Base-by-base conservation (phyloP, 2,329 filamentous ascomycete genomes). In the Colletotrichum destructivum region DNA sequence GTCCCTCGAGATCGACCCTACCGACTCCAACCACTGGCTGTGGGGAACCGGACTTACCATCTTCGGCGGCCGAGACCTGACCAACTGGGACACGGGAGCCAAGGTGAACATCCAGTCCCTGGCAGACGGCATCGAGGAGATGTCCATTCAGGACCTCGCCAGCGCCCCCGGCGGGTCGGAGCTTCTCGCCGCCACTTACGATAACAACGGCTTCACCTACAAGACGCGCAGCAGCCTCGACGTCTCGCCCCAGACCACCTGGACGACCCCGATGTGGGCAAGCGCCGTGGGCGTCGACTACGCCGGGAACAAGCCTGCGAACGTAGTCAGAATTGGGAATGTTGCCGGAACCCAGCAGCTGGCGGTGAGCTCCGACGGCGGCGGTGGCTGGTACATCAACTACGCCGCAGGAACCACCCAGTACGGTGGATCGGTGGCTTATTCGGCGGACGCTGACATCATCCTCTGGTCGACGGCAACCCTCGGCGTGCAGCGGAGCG, bases 11-110 rank as follows among this genome's bases (percentile, higher is more conserved):
- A 90, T 91, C 54, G 82, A 90, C 75, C 89, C 89, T 0, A 83
- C 85, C 23, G 88, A 91, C 74, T 88, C 87, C 56, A 83, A 90
- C 75, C 88, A 90, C 76, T 90, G 88, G 87, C 80, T 90, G 0
- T 91, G 90, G 71, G 88, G 86, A 13, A 91, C 89, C 0, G 88
- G 89, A 2, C 78, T 85, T 16, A 89, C 87, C 0, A 79, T 89
- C 51, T 88, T 84, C 42, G 87, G 87, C 4, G 86, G 88, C 1
- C 84, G 85, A 55, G 87, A 89, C 69, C 80, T 89, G 18, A 86
- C 84, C 0, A 86, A 86, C 18, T 90, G 88, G 88, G 88, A 89
- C 64, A 82, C 82, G 0, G 65, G 62, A 6, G 77, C 74, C 0
- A 66, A 73, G 60, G 81, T 82, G 63, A 88, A 86, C 59, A 84